Evolutionary conservation across 371 early-diverging fungal genomes (phyloP).

Genomic region (Capillidium rhysosporum): DNA sequence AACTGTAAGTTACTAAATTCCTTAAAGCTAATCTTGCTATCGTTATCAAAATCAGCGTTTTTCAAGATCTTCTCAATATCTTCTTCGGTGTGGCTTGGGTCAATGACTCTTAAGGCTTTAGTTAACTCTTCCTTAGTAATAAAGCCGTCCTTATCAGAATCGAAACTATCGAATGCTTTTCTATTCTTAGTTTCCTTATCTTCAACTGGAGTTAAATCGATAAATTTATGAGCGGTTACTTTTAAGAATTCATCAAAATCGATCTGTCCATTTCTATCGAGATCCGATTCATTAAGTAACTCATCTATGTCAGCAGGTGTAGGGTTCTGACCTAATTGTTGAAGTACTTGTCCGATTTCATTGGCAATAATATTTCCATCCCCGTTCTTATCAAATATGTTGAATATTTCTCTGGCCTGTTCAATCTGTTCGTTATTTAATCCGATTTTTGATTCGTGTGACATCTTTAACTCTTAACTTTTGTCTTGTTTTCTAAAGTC

Average conservation of each 20-base stretch:
- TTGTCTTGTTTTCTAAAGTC: too few relatives aligned
- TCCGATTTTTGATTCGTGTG: conserved; percentile 11
- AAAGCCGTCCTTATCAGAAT: conserved; percentile 5
- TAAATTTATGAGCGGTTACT: conserved; percentile 4
- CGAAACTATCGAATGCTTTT: background rate
- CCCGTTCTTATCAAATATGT: conserved; percentile 2
- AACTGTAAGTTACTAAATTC: background rate
- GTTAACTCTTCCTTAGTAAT: conserved; percentile 5
- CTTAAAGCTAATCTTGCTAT: conserved; percentile 3
- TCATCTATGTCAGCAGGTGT: background rate
- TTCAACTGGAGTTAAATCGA: background rate
- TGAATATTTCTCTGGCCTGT: conserved; percentile 1
- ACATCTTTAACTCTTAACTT: too few relatives aligned
- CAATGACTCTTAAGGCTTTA: background rate
- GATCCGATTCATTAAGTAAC: background rate
- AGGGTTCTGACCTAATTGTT: background rate
- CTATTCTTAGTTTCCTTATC: background rate
- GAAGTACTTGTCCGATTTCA: background rate
- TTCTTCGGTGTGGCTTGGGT: background rate
- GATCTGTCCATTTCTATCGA: background rate
- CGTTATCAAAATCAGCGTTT: background rate
- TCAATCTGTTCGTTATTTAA: background rate
- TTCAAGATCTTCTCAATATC: background rate
- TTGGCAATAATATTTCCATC: background rate
- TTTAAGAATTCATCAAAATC: conserved; percentile 6